Evolutionary conservation across 2,329 filamentous ascomycete genomes (phyloP).

Genomic region (Drechslerella stenobrocha): DNA sequence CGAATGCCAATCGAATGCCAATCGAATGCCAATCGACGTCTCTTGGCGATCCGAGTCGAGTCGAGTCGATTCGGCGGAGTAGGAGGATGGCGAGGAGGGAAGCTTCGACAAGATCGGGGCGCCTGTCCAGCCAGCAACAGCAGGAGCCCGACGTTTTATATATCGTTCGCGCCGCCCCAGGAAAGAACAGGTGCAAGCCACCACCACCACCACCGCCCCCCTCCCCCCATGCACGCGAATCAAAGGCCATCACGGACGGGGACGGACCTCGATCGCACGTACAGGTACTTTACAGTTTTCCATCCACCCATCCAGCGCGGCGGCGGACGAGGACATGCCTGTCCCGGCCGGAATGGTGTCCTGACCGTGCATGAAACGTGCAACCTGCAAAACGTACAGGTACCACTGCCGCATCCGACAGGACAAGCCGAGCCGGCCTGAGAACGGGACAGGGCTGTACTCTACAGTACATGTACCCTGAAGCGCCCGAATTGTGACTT

Average conservation of each 20-base stretch:
- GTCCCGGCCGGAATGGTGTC: conserved; percentile 3
- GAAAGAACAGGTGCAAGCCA: too few species aligned
- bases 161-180: too few species aligned
- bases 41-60: too few species aligned
- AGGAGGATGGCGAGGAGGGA: neutral
- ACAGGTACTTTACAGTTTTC: too few species aligned
- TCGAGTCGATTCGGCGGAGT: neutral
- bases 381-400: conserved; percentile 3
- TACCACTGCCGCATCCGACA: conserved; percentile 37
- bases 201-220: too few species aligned
- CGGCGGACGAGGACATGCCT: conserved; percentile 11
- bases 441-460: neutral
- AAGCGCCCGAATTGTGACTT: neutral
- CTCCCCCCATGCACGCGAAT: too few species aligned
- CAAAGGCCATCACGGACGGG: too few species aligned
- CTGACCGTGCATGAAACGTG: conserved; percentile 4
- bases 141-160: too few species aligned
- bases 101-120: too few species aligned
- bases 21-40: too few species aligned
- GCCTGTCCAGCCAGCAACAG: too few species aligned
- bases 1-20: too few species aligned
- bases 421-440: conserved; percentile 28
- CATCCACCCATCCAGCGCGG: conserved; percentile 21
- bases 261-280: conserved; percentile 42
- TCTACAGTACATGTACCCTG: neutral